Conservation (phyloP, 2,329 filamentous ascomycete species). For the Beauveria brongniartii region DNA sequence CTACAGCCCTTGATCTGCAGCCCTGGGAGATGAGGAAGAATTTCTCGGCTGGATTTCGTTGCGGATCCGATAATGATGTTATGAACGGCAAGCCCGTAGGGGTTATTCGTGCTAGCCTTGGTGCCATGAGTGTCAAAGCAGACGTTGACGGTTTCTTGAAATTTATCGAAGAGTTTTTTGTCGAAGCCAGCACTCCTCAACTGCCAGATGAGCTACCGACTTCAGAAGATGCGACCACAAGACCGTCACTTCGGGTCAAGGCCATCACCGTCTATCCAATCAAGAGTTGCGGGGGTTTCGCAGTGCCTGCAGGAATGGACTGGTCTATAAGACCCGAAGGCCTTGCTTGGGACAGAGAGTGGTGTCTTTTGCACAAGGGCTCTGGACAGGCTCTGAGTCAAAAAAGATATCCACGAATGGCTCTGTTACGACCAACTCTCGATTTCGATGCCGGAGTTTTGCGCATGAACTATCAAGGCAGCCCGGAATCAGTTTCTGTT, state of each 20-base stretch:
- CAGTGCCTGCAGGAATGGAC: slow-evolving; percentile 49
- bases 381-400: slow-evolving; percentile 81
- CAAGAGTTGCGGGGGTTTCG: slow-evolving; percentile 83
- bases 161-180: slow-evolving; percentile 66
- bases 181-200: slow-evolving; percentile 13
- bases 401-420: slow-evolving; percentile 83
- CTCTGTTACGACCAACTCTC: slow-evolving; percentile 65
- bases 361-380: slow-evolving; percentile 85
- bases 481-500: slow-evolving; percentile 30
- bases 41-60: slow-evolving; percentile 77
- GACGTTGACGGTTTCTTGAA: slow-evolving; percentile 66
- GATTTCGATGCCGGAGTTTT: slow-evolving; percentile 63
- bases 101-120: slow-evolving; percentile 75
- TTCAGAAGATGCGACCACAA: not conserved
- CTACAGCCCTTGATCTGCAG: slow-evolving; percentile 61
- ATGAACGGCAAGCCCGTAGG: slow-evolving; percentile 81
- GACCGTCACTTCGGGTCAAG: slow-evolving; percentile 37
- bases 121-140: slow-evolving; percentile 73
- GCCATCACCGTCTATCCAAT: slow-evolving; percentile 76
- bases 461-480: slow-evolving; percentile 45
- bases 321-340: slow-evolving; percentile 82
- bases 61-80: slow-evolving; percentile 74
- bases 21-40: slow-evolving; percentile 79
- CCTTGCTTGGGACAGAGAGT: slow-evolving; percentile 89
- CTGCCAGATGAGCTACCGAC: not conserved